Evolutionary conservation across 1,139 yeast genomes (phyloP), one percentile per base, ranked within the genome.

Genomic region (Geotrichum siamense): DNA sequence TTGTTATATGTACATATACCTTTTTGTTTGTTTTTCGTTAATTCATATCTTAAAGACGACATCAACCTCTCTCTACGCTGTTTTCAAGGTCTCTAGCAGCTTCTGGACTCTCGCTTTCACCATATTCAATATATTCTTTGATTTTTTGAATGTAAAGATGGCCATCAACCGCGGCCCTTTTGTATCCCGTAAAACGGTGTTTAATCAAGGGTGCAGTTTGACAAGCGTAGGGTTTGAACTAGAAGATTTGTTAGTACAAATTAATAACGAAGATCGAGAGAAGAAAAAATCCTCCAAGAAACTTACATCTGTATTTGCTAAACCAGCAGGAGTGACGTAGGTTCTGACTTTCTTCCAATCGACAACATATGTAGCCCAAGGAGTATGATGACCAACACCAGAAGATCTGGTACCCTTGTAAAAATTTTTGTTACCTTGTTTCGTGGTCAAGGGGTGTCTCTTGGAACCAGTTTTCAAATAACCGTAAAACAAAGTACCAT

Each of bases 361-460:
- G 52, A 91, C 75, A 13, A 76, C 70, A 63, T 85, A 93, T 29
- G 76, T 75, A 44, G 95, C 96, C 52, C 72, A 72, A 29, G 72
- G 70, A 47, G 93, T 82, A 60, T 82, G 77, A 47, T 71, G 73
- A 60, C 99, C 99, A 51, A 86, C 78, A 64, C 97, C 96, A 1
- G 94, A 75, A 4, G 98, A 85, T 50, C 97, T 76, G 17, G 97
- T 91, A 69, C 98, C 99, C 63, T 89, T 91, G 67, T 93, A 91
- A 67, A 74, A 85, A 57, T 83, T 80, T 70, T 89, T 87, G 68
- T 89, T 91, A 57, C 98, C 97, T 61, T 86, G 91, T 59, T 91
- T 91, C 27, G 96, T 82, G 23, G 96, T 83, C 55, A 89, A 69
- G 2, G 94, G 76, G 59, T 82, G 78, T 69, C 98, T 78, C 60